Percentiles rank a stretch among this genome's conserved stretches.
phyloP scores from a whole-genome alignment of 176 grass and related monocot genomes.

The Canna indica region DNA sequence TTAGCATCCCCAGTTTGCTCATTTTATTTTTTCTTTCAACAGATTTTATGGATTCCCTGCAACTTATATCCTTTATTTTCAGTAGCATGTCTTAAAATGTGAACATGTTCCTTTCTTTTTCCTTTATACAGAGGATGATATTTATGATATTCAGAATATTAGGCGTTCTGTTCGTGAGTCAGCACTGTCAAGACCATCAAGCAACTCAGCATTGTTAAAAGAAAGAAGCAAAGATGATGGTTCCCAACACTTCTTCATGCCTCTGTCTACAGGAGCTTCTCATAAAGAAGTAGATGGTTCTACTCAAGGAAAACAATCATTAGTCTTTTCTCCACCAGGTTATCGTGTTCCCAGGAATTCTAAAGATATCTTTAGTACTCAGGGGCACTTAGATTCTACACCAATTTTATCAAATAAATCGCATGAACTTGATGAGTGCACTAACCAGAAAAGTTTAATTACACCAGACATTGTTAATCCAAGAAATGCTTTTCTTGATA shows the following conservation, averaged over 20 bases:
- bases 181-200: slow-evolving; percentile 63
- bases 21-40: slow-evolving; percentile 5
- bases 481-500: slow-evolving; percentile 35
- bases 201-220: slow-evolving; percentile 36
- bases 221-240: slow-evolving; percentile 51
- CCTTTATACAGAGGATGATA: slow-evolving; percentile 51
- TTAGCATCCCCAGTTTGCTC: slow-evolving; percentile 13
- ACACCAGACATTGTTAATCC: slow-evolving; percentile 23
- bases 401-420: slow-evolving; percentile 35
- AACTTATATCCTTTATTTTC: background rate
- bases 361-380: slow-evolving; percentile 21
- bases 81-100: slow-evolving; percentile 17
- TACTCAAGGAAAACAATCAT: slow-evolving; percentile 49
- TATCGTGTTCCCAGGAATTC: slow-evolving; percentile 28
- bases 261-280: slow-evolving; percentile 36
- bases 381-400: slow-evolving; percentile 20
- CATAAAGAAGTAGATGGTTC: slow-evolving; percentile 43
- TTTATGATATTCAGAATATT: slow-evolving; percentile 48
- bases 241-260: slow-evolving; percentile 87
- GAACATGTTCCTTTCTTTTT: slow-evolving; percentile 6
- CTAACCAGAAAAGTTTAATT: slow-evolving; percentile 15
- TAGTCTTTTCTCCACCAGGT: slow-evolving; percentile 32
- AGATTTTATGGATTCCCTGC: background rate
- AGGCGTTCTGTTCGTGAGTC: slow-evolving; percentile 86
- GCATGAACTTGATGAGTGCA: slow-evolving; percentile 26